A percentile compares a stretch with the other conserved stretches of the same genome.
Conservation (phyloP, 2,329 filamentous ascomycete genomes). For the Colletotrichum australisinense region DNA sequence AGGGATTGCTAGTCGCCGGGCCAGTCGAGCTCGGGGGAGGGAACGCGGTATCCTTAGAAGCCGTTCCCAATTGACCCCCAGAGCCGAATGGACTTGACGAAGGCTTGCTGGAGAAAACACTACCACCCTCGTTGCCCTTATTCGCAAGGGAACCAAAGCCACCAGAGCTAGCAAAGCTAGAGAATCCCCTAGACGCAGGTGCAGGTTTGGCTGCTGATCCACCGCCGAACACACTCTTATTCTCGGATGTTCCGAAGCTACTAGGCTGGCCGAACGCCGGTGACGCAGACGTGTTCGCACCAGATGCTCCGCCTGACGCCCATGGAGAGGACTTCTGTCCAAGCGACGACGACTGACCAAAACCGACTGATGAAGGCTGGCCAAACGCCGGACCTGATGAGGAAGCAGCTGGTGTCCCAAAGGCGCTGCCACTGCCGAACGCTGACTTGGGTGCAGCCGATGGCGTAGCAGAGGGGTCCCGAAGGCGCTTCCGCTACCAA, state of each 20-base stretch:
- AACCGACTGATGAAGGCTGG: constrained; percentile 50
- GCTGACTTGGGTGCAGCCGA: constrained; percentile 40
- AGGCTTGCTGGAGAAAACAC: constrained; percentile 54
- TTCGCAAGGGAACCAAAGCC: constrained; percentile 65
- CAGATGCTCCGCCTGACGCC: constrained; percentile 50
- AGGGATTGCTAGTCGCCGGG: constrained; percentile 45
- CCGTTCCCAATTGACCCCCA: constrained; percentile 43
- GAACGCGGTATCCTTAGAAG: constrained; percentile 52
- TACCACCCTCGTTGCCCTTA: constrained; percentile 47
- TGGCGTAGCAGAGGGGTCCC: constrained; percentile 25
- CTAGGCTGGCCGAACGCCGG: constrained; percentile 67
- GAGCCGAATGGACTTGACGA: constrained; percentile 47
- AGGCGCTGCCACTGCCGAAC: constrained; percentile 12
- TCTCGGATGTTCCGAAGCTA: constrained; percentile 49
- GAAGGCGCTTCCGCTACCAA: constrained; percentile 13
- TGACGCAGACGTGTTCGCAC: constrained; percentile 45
- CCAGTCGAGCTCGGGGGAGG: constrained; percentile 43
- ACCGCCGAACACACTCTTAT: constrained; percentile 53
- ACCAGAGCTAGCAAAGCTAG: constrained; percentile 64
- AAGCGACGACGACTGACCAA: constrained; percentile 63
- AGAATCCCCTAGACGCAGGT: constrained; percentile 55
- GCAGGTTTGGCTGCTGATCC: constrained; percentile 41
- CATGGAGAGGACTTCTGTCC: constrained; percentile 66
- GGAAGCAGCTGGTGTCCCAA: constrained; percentile 35
- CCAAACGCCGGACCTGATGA: constrained; percentile 48